Percentiles rank a stretch among this genome's conserved stretches.
Evolutionary conservation across 2,329 filamentous ascomycete genomes (phyloP).

Genomic region (Diaporthe helianthi): DNA sequence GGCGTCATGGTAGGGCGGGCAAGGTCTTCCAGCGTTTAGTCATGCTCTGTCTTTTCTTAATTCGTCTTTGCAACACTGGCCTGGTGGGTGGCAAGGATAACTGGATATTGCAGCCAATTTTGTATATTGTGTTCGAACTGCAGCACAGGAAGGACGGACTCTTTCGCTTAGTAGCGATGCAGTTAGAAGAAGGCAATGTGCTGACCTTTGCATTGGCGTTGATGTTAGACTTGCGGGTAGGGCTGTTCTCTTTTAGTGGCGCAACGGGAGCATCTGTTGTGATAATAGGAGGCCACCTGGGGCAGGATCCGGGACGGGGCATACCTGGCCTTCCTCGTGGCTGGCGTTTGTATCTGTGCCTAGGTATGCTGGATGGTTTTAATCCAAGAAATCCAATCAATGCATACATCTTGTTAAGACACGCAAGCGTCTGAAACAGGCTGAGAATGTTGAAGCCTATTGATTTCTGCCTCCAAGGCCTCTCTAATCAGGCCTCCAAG

Average conservation of each 20-base stretch:
- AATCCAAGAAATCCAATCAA: neutral
- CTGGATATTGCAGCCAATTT: conserved; percentile 4
- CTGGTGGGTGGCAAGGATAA: conserved; percentile 10
- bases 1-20: conserved; percentile 13
- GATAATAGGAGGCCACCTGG: neutral
- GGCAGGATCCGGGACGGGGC: neutral
- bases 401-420: neutral
- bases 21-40: conserved; percentile 1
- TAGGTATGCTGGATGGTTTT: neutral
- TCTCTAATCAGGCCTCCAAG: no score
- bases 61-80: neutral
- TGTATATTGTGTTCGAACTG: neutral
- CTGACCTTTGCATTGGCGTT: neutral
- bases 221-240: neutral
- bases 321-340: neutral
- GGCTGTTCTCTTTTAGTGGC: conserved; percentile 11
- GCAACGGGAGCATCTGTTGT: conserved; percentile 2
- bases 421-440: neutral
- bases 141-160: neutral
- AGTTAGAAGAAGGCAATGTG: neutral
- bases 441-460: neutral
- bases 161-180: neutral
- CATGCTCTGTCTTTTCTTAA: neutral
- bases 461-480: neutral
- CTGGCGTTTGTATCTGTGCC: neutral